phyloP scores from a whole-genome alignment of 805 yeast genomes.

The Clavispora phyllophila region DNA sequence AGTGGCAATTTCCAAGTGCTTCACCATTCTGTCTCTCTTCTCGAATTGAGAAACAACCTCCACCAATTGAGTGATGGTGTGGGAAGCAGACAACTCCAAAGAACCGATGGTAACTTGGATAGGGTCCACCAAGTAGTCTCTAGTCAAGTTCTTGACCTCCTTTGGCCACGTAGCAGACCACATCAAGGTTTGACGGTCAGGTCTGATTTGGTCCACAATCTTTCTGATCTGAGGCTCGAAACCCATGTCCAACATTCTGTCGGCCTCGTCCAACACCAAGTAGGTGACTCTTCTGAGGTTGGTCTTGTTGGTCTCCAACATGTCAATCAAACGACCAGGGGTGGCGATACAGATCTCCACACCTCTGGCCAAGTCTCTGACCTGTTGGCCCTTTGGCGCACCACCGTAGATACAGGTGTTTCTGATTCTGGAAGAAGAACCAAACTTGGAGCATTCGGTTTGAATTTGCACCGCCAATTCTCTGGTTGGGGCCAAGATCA shows the following conservation, averaged over 20 bases:
- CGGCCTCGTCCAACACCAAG: conserved; percentile 97
- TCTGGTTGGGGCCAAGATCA: conserved; percentile 97
- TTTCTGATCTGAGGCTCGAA: conserved; percentile 99
- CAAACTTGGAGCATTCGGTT: conserved; percentile 92
- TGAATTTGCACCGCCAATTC: conserved; percentile 98
- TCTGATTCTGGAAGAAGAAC: conserved; percentile 86
- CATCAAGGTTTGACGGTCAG: conserved; percentile 98
- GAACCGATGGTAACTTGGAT: conserved; percentile 98
- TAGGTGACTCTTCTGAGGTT: conserved; percentile 95
- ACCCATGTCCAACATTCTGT: conserved; percentile 99
- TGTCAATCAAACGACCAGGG: conserved; percentile 97
- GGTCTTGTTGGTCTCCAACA: conserved; percentile 93
- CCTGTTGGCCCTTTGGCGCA: conserved; percentile 97
- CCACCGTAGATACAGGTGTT: conserved; percentile 99
- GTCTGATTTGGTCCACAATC: conserved; percentile 96
- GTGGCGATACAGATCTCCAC: conserved; percentile 96
- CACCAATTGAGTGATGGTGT: conserved; percentile 88
- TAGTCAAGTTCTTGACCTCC: conserved; percentile 89
- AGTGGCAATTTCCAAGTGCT: conserved; percentile 81
- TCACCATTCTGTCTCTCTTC: conserved; percentile 84
- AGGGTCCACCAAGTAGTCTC: conserved; percentile 86
- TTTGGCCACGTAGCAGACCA: conserved; percentile 99
- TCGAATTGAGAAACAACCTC: conserved; percentile 90
- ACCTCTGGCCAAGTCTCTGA: conserved; percentile 93
- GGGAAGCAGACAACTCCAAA: conserved; percentile 92